Conservation (phyloP, 257 asterid species). For the Solanum tarapatanum region DNA sequence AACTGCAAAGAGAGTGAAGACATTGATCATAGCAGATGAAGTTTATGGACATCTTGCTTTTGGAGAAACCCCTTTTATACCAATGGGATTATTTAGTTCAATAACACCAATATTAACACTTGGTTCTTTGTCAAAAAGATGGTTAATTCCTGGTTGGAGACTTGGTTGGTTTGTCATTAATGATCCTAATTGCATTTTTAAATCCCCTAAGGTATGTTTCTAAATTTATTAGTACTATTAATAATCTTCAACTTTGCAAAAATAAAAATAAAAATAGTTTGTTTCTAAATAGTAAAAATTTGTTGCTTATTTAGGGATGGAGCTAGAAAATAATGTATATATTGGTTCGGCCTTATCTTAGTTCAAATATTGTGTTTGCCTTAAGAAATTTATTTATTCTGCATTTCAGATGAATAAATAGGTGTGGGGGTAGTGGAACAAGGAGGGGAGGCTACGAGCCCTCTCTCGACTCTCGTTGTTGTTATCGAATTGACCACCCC, state of each 20-base stretch:
- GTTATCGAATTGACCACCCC: not conserved
- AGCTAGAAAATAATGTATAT: not conserved
- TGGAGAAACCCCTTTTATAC: constrained; percentile 55
- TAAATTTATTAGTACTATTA: not conserved
- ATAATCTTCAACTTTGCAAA: not conserved
- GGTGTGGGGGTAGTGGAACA: not conserved
- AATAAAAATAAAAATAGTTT: no score
- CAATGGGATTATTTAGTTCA: constrained; percentile 75
- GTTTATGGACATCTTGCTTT: constrained; percentile 78
- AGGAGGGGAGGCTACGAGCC: not conserved
- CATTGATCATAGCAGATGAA: constrained; percentile 69
- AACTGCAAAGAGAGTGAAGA: constrained; percentile 52
- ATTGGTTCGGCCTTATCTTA: accelerated
- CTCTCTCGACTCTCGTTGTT: not conserved
- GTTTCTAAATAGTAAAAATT: not conserved
- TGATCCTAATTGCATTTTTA: constrained; percentile 46
- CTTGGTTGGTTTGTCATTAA: constrained; percentile 77
- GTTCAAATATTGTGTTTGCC: not conserved
- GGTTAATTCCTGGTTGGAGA: constrained; percentile 94
- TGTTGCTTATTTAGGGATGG: not conserved
- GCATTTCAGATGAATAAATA: not conserved
- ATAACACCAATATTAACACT: constrained; percentile 58
- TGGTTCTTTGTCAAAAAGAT: constrained; percentile 82
- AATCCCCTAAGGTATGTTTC: constrained; percentile 37
- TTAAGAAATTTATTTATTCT: no score